Evolutionary conservation across 2,329 filamentous ascomycete genomes (phyloP).

Genomic region (Cladosporium sp.): DNA sequence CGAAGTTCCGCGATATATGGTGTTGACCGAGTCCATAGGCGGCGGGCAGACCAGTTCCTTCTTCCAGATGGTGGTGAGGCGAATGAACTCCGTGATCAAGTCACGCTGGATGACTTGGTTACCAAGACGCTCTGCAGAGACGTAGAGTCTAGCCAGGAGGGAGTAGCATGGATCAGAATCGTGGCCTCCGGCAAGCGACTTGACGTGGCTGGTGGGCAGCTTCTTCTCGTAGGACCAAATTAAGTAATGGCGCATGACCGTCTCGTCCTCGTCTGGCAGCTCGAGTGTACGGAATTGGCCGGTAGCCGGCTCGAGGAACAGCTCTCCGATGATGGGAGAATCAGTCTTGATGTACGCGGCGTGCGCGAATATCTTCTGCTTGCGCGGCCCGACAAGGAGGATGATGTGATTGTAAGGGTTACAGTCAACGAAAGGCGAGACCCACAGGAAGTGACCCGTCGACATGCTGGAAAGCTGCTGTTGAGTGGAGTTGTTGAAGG

Average conservation of each 20-base stretch:
- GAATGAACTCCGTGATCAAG: not conserved
- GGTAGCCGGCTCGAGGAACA: conserved; percentile 13
- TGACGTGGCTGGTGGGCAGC: not conserved
- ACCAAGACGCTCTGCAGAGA: not conserved
- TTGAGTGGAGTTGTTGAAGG: no score
- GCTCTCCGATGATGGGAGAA: conserved; percentile 13
- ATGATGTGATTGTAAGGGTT: not conserved
- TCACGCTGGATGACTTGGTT: not conserved
- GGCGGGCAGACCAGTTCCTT: not conserved
- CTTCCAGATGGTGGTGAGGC: not conserved
- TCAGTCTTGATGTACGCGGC: not conserved
- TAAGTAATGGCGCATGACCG: conserved; percentile 14
- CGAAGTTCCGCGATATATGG: conserved; percentile 11
- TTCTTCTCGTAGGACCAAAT: conserved; percentile 17
- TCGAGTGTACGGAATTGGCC: conserved; percentile 13
- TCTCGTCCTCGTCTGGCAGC: conserved; percentile 10
- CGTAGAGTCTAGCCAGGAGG: not conserved
- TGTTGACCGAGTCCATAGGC: not conserved
- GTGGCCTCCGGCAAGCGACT: not conserved
- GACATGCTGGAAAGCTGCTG: no score
- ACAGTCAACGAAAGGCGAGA: no score
- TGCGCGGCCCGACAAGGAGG: not conserved
- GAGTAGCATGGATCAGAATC: not conserved
- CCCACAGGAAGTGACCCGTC: no score
- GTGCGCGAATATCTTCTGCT: not conserved